Base-by-base conservation (phyloP, 2,329 filamentous ascomycete species). In the Sclerotinia nivalis region DNA sequence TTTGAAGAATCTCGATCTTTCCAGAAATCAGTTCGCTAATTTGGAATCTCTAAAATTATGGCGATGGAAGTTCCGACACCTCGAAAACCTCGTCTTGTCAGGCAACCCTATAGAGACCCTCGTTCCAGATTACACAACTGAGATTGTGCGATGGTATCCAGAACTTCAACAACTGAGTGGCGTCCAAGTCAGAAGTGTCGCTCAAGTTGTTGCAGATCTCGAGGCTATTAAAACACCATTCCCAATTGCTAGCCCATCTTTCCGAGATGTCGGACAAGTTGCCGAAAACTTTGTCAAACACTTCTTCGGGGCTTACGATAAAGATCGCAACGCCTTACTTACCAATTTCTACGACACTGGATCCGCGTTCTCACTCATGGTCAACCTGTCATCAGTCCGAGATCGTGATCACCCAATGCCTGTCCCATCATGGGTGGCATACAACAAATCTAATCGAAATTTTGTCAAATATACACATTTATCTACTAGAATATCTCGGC, bases 1-100 rank as follows among this genome's bases (percentile, higher is more conserved):
- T 72, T 84, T 98, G 71, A 90, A 93, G 78, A 94, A 97, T 74
- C 87, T 99, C 18, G 95, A 97, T 74, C 86, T 98, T 37, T 96
- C 93, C 68, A 88, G 90, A 77, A 98, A 98, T 81, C 87, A 89
- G 54, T 88, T 99, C 75, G 84, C 85, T 70, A 88, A 87, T 66
- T 80, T 93, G 65, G 87, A 88, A 69, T 86, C 87, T 13, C 80
- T 99, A 60, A 86, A 89, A 66, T 86, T 84, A 45, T 97, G 93
- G 93, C 90, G 90, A 71, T 87, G 89, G 77, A 93, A 91, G 69
- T 94, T 98, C 77, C 88, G 85, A 66, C 83, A 88, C 69, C 85
- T 98, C 15, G 89, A 97, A 77, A 94, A 94, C 66, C 85, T 99
- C 2, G 88, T 96, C 71, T 82, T 97, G 72, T 85, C 86, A 13